These are phyloP conservation scores for Neurospora cerealis DNA, from an alignment of 495 filamentous ascomycete species.

Conservation along the genomic window DNA sequence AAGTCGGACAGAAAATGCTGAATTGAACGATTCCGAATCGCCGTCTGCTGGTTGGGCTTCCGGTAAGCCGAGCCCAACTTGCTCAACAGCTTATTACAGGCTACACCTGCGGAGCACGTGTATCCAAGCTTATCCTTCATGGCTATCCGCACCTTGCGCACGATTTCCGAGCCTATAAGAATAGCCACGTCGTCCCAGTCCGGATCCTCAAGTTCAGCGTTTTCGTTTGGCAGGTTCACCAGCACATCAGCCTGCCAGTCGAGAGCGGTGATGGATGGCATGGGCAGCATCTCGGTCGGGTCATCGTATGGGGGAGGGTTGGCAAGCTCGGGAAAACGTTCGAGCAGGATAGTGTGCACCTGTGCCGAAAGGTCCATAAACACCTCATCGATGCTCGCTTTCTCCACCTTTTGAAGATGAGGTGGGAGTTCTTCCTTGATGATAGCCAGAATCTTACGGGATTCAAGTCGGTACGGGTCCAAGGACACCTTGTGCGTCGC, in stretches of 20 bases:
- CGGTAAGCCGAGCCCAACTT: slow-evolving; percentile 85
- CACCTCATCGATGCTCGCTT: slow-evolving; percentile 84
- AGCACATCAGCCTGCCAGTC: slow-evolving; percentile 76
- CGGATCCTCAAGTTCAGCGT: slow-evolving; percentile 69
- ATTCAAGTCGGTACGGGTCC: slow-evolving; percentile 85
- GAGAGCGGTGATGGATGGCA: slow-evolving; percentile 62
- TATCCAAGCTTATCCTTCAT: slow-evolving; percentile 51
- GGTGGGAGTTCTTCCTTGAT: slow-evolving; percentile 66
- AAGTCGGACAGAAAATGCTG: slow-evolving; percentile 71
- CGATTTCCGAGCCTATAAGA: slow-evolving; percentile 76
- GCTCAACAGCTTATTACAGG: slow-evolving; percentile 87
- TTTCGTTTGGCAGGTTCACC: slow-evolving; percentile 60
- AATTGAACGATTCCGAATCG: slow-evolving; percentile 75
- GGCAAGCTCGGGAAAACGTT: slow-evolving; percentile 66
- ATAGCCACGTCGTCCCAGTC: slow-evolving; percentile 96
- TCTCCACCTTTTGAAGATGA: slow-evolving; percentile 67
- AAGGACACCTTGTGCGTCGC: slow-evolving; percentile 85
- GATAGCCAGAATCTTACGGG: slow-evolving; percentile 65
- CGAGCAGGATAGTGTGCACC: slow-evolving; percentile 63
- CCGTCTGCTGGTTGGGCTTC: slow-evolving; percentile 89
- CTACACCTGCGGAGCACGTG: slow-evolving; percentile 83
- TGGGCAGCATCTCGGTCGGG: slow-evolving; percentile 57
- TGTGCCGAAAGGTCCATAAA: slow-evolving; percentile 85
- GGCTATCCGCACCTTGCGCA: slow-evolving; percentile 58
- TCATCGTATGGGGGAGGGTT: slow-evolving; percentile 58